phyloP scores from a whole-genome alignment of 257 asterid species.

The Plantago elongata region DNA sequence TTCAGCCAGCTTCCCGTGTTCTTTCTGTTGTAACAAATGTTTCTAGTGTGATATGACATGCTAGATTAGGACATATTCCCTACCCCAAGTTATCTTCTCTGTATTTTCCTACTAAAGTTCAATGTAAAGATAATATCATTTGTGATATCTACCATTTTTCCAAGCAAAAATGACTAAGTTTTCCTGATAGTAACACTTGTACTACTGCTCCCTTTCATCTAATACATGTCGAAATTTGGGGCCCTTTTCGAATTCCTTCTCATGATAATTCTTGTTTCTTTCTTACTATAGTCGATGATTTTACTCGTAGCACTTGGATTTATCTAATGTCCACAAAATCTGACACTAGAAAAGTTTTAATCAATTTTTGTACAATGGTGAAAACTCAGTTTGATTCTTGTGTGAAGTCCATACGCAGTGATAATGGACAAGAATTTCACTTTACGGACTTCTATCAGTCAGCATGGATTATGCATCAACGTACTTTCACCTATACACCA shows the following conservation, averaged over 20 bases:
- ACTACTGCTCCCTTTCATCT: too few species aligned
- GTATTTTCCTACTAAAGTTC: too few species aligned
- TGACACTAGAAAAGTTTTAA: neutral
- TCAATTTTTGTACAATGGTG: neutral
- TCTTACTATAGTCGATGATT: neutral
- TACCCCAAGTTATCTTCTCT: too few species aligned
- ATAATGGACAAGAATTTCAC: neutral
- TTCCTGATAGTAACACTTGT: too few species aligned
- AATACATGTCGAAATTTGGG: neutral
- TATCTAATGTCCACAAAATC: neutral
- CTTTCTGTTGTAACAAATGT: too few species aligned
- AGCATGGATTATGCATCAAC: neutral
- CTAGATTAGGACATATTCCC: too few species aligned
- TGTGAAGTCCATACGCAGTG: neutral
- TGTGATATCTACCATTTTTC: too few species aligned
- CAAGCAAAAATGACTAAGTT: too few species aligned
- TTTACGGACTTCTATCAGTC: neutral
- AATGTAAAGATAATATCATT: too few species aligned
- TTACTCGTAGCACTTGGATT: neutral
- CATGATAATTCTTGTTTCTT: neutral
- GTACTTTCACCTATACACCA: neutral
- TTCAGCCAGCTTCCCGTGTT: too few species aligned
- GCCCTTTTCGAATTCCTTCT: neutral
- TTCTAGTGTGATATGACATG: too few species aligned
- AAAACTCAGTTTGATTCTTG: neutral